Conservation (phyloP, 495 filamentous ascomycete species). For the Xylaria grammica region DNA sequence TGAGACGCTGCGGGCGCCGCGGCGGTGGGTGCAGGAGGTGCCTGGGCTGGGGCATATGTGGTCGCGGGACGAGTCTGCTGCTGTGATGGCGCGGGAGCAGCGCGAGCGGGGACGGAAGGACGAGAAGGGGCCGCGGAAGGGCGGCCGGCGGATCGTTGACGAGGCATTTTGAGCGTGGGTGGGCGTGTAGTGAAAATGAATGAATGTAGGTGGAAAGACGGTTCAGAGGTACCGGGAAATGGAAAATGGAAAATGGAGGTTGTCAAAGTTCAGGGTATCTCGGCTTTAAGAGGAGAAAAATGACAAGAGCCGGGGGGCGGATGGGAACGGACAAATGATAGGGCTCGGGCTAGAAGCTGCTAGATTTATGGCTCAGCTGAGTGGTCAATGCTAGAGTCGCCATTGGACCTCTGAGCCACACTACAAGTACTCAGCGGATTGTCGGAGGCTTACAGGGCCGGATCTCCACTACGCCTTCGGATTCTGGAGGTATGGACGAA, state of each 20-base stretch:
- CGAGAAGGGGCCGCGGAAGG: conserved; percentile 63
- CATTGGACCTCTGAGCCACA: conserved; percentile 14
- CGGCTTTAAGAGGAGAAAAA: conserved; percentile 29
- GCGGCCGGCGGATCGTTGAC: conserved; percentile 70
- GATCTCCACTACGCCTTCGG: not conserved
- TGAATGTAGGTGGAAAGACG: not conserved
- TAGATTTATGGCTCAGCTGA: not conserved
- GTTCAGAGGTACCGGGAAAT: not conserved
- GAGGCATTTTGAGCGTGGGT: conserved; percentile 66
- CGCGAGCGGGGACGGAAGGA: conserved; percentile 67
- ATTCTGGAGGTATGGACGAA: too few species aligned
- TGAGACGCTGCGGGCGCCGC: conserved; percentile 53
- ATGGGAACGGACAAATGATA: conserved; percentile 4
- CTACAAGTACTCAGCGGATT: not conserved
- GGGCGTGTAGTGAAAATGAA: not conserved
- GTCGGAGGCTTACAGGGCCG: not conserved
- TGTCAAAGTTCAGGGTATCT: conserved; percentile 14
- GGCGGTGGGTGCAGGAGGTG: conserved; percentile 48
- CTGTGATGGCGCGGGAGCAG: conserved; percentile 57
- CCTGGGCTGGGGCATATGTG: conserved; percentile 66
- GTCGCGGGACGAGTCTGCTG: conserved; percentile 68
- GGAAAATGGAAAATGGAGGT: not conserved
- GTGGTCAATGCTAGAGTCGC: conserved; percentile 6
- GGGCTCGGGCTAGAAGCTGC: conserved; percentile 20
- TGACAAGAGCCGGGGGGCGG: not conserved